Evolutionary conservation across 805 yeast species (phyloP).

Genomic region (Komagataella pseudopastoris): DNA sequence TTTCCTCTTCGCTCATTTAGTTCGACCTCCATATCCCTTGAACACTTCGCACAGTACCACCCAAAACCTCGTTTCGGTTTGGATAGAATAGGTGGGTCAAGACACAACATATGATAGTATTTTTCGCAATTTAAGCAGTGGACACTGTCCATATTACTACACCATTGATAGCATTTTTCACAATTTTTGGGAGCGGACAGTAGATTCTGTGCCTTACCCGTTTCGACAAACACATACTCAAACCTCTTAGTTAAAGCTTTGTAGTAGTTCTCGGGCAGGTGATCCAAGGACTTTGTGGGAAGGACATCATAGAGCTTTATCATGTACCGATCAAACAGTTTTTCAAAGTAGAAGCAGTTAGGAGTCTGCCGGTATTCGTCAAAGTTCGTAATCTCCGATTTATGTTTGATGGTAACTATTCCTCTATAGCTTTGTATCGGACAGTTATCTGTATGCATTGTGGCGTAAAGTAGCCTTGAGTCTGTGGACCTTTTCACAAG

Average conservation of each 20-base stretch:
- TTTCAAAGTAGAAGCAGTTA: constrained; percentile 71
- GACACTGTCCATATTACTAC: constrained; percentile 57
- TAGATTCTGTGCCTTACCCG: constrained; percentile 49
- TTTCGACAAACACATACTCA: constrained; percentile 64
- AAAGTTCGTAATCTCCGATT: constrained; percentile 47
- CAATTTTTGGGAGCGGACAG: constrained; percentile 56
- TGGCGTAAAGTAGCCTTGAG: constrained; percentile 66
- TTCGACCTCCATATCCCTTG: constrained; percentile 40
- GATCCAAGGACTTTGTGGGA: constrained; percentile 43
- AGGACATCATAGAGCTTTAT: constrained; percentile 68
- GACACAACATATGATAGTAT: constrained; percentile 67
- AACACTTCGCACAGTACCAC: constrained; percentile 80
- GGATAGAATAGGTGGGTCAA: constrained; percentile 68
- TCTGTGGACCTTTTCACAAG: constrained; percentile 55
- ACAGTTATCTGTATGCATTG: constrained; percentile 77
- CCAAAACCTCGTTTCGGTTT: constrained; percentile 82
- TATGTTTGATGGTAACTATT: constrained; percentile 53
- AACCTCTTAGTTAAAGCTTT: constrained; percentile 53
- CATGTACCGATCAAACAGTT: constrained; percentile 78
- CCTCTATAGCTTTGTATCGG: constrained; percentile 72
- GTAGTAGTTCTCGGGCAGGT: constrained; percentile 46
- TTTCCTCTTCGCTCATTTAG: constrained; percentile 21
- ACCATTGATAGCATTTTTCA: constrained; percentile 76
- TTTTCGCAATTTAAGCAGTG: constrained; percentile 68
- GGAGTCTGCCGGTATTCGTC: constrained; percentile 44